Evolutionary conservation across 2,329 filamentous ascomycete genomes (phyloP), one percentile per base, ranked within the genome.

Genomic region (Nannizziopsis barbatae): DNA sequence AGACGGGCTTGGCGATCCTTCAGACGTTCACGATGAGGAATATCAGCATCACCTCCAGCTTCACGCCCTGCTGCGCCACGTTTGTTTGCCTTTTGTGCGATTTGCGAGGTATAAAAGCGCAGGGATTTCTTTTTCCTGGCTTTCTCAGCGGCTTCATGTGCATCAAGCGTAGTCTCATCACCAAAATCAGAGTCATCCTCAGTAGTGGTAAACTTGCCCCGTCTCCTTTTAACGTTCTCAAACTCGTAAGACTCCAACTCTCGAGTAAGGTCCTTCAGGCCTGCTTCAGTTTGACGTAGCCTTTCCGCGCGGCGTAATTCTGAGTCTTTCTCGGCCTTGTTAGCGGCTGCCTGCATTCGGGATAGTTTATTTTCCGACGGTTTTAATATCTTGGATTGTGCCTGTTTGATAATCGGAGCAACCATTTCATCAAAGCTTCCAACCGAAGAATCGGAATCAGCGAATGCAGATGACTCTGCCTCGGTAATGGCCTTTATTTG

Each of bases 91-190:
- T 95, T 96, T 65, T 96, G 90, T 22, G 86, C 84, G 56, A 98
- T 92, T 64, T 98, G 92, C 2, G 89, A 95, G 2, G 93, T 96
- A 75, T 98, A 98, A 74, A 98, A 98, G 53, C 88, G 84, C 50
- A 98, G 77, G 55, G 80, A 87, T 74, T 93, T 95, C 75, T 92
- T 95, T 66, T 85, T 85, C 51, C 80, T 78, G 0, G 83, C 85
- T 69, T 98, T 98, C 60, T 94, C 86, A 37, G 84, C 85, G 0
- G 86, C 83, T 52, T 90, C 81, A 52, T 81, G 76, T 9, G 81
- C 80, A 47, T 88, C 86, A 50, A 96, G 76, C 3, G 74, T 71
- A 12, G 86, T 83, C 63, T 95, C 88, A 60, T 98, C 92, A 57
- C 90, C 92, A 62, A 98, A 90, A 71, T 98, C 92, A 2, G 88